phyloP scores from a whole-genome alignment of 2,329 filamentous ascomycete species.

The Scolecobasidium constrictum region DNA sequence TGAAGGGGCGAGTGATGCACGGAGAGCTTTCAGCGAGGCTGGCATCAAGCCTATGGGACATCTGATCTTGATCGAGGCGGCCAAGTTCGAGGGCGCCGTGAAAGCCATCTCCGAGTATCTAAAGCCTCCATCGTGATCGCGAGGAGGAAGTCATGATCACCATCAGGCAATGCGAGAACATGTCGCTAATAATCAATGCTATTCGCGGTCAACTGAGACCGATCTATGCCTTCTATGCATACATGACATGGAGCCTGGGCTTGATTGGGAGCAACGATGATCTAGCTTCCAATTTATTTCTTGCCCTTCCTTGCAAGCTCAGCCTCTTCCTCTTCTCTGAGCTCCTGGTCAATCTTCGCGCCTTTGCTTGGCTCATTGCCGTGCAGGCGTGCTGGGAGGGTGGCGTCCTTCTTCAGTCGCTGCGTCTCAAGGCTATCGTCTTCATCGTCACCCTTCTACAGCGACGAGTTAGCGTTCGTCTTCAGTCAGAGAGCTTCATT shows the following conservation, averaged over 20 bases:
- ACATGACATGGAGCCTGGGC: no score
- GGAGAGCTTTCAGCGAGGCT: conserved; percentile 86
- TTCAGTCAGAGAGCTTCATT: conserved; percentile 32
- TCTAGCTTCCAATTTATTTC: background rate
- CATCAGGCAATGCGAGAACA: no score
- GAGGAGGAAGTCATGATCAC: no score
- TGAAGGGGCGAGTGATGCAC: conserved; percentile 77
- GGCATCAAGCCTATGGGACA: conserved; percentile 77
- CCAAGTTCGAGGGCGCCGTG: conserved; percentile 64
- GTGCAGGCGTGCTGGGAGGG: conserved; percentile 39
- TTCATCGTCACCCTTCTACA: conserved; percentile 35
- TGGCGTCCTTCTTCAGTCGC: conserved; percentile 43
- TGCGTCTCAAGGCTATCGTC: conserved; percentile 50
- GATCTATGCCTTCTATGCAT: no score
- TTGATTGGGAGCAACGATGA: no score
- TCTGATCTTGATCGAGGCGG: conserved; percentile 75
- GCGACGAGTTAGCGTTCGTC: conserved; percentile 17
- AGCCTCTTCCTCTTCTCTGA: conserved; percentile 58
- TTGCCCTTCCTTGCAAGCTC: conserved; percentile 51
- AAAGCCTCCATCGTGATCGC: conserved; percentile 9
- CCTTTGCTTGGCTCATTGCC: conserved; percentile 65
- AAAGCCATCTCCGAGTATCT: conserved; percentile 68
- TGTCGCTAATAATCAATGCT: no score
- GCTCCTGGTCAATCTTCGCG: conserved; percentile 59
- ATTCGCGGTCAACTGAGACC: no score